These are phyloP conservation scores for Wickerhamiella occidentalis DNA, from an alignment of 805 yeast species.

Conservation along the genomic window DNA sequence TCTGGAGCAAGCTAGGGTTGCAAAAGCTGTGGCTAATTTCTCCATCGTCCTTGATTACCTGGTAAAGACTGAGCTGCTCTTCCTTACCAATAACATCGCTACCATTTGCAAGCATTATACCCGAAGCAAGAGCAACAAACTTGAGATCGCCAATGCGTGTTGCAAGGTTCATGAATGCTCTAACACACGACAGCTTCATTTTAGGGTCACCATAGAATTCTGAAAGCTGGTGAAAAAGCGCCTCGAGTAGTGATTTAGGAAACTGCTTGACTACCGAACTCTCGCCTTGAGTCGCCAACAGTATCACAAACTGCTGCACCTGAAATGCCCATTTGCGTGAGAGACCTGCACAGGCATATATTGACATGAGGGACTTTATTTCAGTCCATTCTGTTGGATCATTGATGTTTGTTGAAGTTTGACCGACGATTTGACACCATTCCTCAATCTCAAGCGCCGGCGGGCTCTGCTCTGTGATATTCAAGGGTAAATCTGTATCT, in stretches of 20 bases:
- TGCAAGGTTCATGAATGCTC: slow-evolving; percentile 38
- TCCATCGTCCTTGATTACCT: slow-evolving; percentile 19
- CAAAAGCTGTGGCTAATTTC: slow-evolving; percentile 40
- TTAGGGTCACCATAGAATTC: slow-evolving; percentile 44
- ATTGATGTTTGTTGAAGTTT: slow-evolving; percentile 35
- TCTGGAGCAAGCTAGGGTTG: slow-evolving; percentile 59
- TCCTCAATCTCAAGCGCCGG: slow-evolving; percentile 36
- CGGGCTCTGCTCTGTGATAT: slow-evolving; percentile 19
- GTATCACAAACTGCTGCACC: slow-evolving; percentile 46
- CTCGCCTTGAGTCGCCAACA: background rate
- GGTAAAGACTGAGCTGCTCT: slow-evolving; percentile 42
- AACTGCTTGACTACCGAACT: background rate
- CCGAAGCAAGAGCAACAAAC: slow-evolving; percentile 36
- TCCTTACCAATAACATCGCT: slow-evolving; percentile 40
- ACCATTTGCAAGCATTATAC: slow-evolving; percentile 39
- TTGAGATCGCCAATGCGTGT: slow-evolving; percentile 35
- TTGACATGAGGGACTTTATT: slow-evolving; percentile 50
- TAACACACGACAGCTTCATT: slow-evolving; percentile 37
- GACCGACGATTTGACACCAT: slow-evolving; percentile 38
- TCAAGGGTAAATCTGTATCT: slow-evolving; percentile 25
- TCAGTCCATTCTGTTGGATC: slow-evolving; percentile 46
- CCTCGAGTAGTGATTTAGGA: slow-evolving; percentile 27
- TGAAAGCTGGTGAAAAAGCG: slow-evolving; percentile 34
- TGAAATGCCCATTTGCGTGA: slow-evolving; percentile 58
- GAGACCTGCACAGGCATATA: slow-evolving; percentile 51